These are phyloP conservation scores for Backusella sp. DNA, from an alignment of 192 early-diverging fungal species.

Conservation along the genomic window DNA sequence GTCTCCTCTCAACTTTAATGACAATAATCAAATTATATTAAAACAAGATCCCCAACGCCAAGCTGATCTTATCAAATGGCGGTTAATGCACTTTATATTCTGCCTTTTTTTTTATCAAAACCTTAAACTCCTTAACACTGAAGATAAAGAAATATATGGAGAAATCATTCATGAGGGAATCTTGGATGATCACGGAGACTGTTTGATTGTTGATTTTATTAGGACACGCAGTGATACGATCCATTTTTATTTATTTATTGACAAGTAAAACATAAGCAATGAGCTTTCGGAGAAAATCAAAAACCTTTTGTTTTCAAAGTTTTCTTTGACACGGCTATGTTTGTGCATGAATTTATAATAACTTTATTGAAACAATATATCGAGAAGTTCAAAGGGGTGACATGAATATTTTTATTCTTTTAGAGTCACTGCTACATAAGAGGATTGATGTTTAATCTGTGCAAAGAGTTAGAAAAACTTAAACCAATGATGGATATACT, in stretches of 20 bases:
- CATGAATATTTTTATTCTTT: background rate
- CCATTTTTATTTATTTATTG: background rate
- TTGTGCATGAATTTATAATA: background rate
- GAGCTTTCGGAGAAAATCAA: background rate
- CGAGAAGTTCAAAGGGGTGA: background rate
- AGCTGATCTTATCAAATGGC: too few relatives aligned
- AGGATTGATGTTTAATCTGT: too few relatives aligned
- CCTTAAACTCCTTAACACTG: too few relatives aligned
- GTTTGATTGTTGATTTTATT: background rate
- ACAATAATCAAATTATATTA: too few relatives aligned
- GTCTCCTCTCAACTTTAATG: too few relatives aligned
- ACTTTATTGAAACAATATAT: background rate
- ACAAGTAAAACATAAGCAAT: background rate
- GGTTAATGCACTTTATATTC: too few relatives aligned
- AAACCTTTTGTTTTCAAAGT: background rate
- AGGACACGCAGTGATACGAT: background rate
- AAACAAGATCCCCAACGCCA: too few relatives aligned
- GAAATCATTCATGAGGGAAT: background rate
- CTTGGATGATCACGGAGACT: background rate
- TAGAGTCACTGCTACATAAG: too few relatives aligned
- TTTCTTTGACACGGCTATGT: background rate
- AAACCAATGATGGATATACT: too few relatives aligned
- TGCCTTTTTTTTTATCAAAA: too few relatives aligned
- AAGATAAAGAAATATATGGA: background rate
- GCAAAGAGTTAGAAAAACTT: too few relatives aligned